Evolutionary conservation across 2,329 filamentous ascomycete species (phyloP).

Genomic region (Colletotrichum viniferum): DNA sequence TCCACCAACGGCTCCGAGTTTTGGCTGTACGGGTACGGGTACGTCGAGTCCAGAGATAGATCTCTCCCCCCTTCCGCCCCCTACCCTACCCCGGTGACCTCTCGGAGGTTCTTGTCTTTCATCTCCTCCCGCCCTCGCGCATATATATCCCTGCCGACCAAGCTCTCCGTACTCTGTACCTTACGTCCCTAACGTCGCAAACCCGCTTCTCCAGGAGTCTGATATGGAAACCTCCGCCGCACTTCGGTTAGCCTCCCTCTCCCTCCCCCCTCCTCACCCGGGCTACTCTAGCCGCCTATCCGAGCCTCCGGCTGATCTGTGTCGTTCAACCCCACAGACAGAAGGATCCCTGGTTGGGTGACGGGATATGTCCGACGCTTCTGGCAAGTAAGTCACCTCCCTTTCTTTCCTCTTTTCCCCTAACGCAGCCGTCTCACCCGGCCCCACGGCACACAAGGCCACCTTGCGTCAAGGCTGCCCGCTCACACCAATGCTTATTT

Average conservation of each 20-base stretch:
- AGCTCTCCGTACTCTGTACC: not conserved
- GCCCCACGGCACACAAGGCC: not conserved
- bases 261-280: not conserved
- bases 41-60: conserved; percentile 32
- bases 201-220: conserved; percentile 64
- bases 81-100: not conserved
- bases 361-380: conserved; percentile 93
- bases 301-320: conserved; percentile 19
- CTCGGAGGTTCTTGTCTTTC: not conserved
- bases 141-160: conserved; percentile 5
- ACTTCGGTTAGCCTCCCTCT: conserved; percentile 71
- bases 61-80: not conserved
- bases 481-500: conserved; percentile 15
- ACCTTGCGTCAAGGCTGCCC: not conserved
- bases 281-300: not conserved
- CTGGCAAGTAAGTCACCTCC: conserved; percentile 81
- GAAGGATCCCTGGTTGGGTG: conserved; percentile 86
- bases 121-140: not conserved
- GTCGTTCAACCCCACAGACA: conserved; percentile 59
- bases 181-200: not conserved
- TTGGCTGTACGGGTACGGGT: conserved; percentile 99
- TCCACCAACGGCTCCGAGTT: conserved; percentile 65
- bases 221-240: conserved; percentile 97
- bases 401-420: not conserved
- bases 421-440: conserved; percentile 7